phyloP scores from a whole-genome alignment of 2,329 filamentous ascomycete genomes.

The Penicillium sp. region DNA sequence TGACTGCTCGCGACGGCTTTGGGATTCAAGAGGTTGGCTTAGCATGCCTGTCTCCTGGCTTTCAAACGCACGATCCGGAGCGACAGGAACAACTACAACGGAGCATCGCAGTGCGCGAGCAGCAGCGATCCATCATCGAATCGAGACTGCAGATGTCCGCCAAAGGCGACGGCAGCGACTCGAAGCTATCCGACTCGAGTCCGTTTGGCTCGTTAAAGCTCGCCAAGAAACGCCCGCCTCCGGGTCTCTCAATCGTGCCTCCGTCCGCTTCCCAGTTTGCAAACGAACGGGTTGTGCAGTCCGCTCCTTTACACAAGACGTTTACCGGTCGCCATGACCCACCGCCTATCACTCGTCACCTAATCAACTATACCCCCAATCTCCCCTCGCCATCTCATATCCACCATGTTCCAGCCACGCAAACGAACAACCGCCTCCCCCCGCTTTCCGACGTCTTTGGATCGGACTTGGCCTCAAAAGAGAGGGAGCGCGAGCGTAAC shows the following conservation, averaged over 20 bases:
- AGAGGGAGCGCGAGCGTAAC: conserved; percentile 35
- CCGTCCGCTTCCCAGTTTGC: conserved; percentile 90
- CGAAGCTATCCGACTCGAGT: conserved; percentile 49
- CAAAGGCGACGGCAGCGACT: conserved; percentile 67
- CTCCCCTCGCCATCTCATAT: conserved; percentile 83
- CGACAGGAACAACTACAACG: conserved; percentile 95
- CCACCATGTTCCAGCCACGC: conserved; percentile 80
- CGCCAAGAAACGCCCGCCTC: conserved; percentile 61
- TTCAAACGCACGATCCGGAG: conserved; percentile 91
- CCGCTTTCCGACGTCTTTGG: conserved; percentile 95
- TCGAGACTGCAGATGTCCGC: conserved; percentile 82
- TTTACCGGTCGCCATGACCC: conserved; percentile 87
- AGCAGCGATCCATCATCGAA: conserved; percentile 93
- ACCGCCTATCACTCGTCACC: conserved; percentile 70
- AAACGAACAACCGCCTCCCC: conserved; percentile 87
- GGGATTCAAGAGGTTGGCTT: conserved; percentile 90
- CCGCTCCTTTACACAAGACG: conserved; percentile 87
- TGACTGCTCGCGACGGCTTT: conserved; percentile 70
- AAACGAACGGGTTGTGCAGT: conserved; percentile 93
- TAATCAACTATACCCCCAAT: conserved; percentile 76
- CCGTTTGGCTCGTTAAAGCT: conserved; percentile 34
- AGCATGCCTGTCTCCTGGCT: conserved; percentile 90
- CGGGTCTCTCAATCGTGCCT: conserved; percentile 89
- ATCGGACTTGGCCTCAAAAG: conserved; percentile 56
- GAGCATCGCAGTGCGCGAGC: conserved; percentile 87